Evolutionary conservation across 345 rosid species (phyloP), one percentile per base, ranked within the genome.

Genomic region (Durio zibethinus): DNA sequence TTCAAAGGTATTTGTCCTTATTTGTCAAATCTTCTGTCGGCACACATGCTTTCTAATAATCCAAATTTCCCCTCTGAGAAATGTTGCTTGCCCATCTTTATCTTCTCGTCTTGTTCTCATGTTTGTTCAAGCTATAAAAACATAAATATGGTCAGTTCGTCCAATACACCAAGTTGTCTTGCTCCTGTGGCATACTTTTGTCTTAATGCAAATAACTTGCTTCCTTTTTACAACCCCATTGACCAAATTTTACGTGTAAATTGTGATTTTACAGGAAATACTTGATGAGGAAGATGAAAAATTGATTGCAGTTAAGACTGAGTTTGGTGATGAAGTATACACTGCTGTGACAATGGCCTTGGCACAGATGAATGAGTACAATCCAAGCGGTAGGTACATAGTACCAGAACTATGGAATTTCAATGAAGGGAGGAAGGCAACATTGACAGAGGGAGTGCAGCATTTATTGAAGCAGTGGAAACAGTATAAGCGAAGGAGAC

Each of bases 351-450:
- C 74, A 11, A 78, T 60, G 23, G 85, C 94, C 14, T 80, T 87
- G 35, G 23, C 21, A 73, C 88, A 92, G 83, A 79, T 86, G 77
- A 80, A 84, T 33, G 91, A 90, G 76, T 88, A 82, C 74, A 89
- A 85, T 56, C 88, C 88, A 3, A 92, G 91, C 42, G 90, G 88
- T 38, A 83, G 90, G 72, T 90, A 90, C 74, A 60, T 81, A 36
- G 77, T 78, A 48, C 85, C 85, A n/a, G 94, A 89, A 80, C 80
- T 92, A 20, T 90, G 97, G 94, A 84, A 89, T 76, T 83, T 75
- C 57, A 67, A 11, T 35, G 83, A 83, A 59, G 81, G 83, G 11
- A 86, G 85, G 74, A 90, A 73, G 76, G 92, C 97, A 0, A 72
- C 85, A 35, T 70, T 89, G 57, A 76, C 72, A 33, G 93, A 91